Evolutionary conservation across 371 early-diverging fungal species (phyloP).

Genomic region (Mortierella sp.): DNA sequence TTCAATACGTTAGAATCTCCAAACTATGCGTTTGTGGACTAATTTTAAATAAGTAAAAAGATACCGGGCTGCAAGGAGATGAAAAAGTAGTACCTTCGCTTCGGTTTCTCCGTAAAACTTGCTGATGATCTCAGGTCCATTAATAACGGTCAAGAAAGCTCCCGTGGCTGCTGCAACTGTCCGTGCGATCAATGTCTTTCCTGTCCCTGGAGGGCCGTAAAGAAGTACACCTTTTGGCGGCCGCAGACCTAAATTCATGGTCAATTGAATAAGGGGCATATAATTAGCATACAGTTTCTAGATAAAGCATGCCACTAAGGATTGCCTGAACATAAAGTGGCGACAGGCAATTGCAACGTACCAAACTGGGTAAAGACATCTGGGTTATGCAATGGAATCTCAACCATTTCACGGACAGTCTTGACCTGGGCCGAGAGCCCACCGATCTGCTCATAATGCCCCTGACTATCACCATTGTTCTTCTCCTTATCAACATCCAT

Average conservation of each 20-base stretch:
- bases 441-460: conserved; percentile 74
- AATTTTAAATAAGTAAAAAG: neutral
- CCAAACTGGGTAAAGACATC: conserved; percentile 78
- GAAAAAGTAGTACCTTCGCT: conserved; percentile 69
- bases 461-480: neutral
- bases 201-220: conserved; percentile 99
- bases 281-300: neutral
- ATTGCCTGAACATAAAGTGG: neutral
- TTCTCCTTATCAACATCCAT: neutral
- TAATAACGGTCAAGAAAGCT: conserved; percentile 88
- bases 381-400: conserved; percentile 86
- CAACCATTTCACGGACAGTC: conserved; percentile 88
- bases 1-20: too few species aligned
- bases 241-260: conserved; percentile 62
- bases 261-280: neutral
- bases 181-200: conserved; percentile 95
- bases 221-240: conserved; percentile 94
- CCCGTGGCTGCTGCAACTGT: conserved; percentile 90
- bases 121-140: conserved; percentile 96
- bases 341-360: conserved; percentile 18
- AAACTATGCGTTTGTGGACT: neutral
- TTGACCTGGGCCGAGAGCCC: conserved; percentile 80
- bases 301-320: too few species aligned
- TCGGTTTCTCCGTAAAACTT: conserved; percentile 98
- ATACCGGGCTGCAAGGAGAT: neutral